phyloP scores from a whole-genome alignment of 2,329 filamentous ascomycete species.

The Mycogone perniciosa region DNA sequence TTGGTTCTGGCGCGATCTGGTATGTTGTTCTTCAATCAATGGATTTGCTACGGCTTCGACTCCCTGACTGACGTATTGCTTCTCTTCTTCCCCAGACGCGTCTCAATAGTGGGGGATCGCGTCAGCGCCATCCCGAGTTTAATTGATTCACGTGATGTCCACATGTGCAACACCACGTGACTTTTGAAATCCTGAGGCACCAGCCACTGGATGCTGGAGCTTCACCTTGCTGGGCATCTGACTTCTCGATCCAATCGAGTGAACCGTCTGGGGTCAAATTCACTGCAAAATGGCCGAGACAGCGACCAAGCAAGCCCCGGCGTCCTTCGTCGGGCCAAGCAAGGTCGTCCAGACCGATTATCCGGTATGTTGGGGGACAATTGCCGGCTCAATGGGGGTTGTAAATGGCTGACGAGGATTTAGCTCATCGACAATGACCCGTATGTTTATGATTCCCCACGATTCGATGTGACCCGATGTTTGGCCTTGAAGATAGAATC shows the following conservation, averaged over 20 bases:
- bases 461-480: not conserved
- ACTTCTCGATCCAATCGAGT: slow-evolving; percentile 22
- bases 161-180: slow-evolving; percentile 23
- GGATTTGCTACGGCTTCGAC: not conserved
- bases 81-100: slow-evolving; percentile 13
- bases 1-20: not conserved
- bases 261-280: slow-evolving; percentile 21
- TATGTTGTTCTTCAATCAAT: not conserved
- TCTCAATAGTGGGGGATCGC: slow-evolving; percentile 13
- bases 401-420: slow-evolving; percentile 19
- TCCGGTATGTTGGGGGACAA: slow-evolving; percentile 58
- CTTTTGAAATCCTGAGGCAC: slow-evolving; percentile 24
- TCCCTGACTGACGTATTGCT: not conserved
- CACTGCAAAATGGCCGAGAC: slow-evolving; percentile 33
- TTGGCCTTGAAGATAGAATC: not conserved
- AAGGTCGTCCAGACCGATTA: slow-evolving; percentile 79
- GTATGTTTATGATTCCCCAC: slow-evolving; percentile 46
- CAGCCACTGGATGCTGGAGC: slow-evolving; percentile 17
- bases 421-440: slow-evolving; percentile 99
- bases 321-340: slow-evolving; percentile 41
- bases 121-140: slow-evolving; percentile 2
- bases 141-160: slow-evolving; percentile 9
- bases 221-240: slow-evolving; percentile 20
- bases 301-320: slow-evolving; percentile 30
- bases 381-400: slow-evolving; percentile 11